phyloP scores from a whole-genome alignment of 305 asterid genomes.

The Fraxinus angustifolia region DNA sequence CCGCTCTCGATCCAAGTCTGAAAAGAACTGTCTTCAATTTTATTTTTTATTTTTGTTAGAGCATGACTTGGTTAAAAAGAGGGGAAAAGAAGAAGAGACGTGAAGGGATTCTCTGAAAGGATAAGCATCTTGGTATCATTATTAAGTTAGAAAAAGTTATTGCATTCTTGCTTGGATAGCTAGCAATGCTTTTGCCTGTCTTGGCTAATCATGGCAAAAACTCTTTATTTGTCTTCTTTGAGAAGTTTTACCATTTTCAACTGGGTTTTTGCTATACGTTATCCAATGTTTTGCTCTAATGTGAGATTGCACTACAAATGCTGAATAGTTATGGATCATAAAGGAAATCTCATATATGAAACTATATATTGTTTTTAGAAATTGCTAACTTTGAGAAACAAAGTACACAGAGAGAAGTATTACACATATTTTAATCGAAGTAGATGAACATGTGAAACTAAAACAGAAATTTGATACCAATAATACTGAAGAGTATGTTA shows the following conservation, averaged over 20 bases:
- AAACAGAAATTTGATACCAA: neutral
- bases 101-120: constrained; percentile 16
- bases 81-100: neutral
- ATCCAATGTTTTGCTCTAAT: neutral
- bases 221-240: constrained; percentile 36
- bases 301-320: neutral
- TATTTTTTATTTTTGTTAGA: neutral
- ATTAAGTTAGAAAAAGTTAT: constrained; percentile 34
- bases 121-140: constrained; percentile 37
- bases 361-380: neutral
- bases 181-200: constrained; percentile 28
- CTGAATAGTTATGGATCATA: neutral
- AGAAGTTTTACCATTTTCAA: constrained; percentile 28
- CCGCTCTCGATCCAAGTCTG: neutral
- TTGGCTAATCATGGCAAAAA: constrained; percentile 36
- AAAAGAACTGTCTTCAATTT: constrained; percentile 17
- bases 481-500: neutral
- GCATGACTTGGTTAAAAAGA: neutral
- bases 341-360: no score
- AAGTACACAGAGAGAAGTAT: neutral
- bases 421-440: neutral
- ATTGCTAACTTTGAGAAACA: neutral
- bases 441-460: neutral
- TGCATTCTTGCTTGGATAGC: constrained; percentile 17
- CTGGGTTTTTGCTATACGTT: constrained; percentile 5